Base-by-base conservation (phyloP, 805 yeast genomes). In the Naumovozyma dairenensis region DNA sequence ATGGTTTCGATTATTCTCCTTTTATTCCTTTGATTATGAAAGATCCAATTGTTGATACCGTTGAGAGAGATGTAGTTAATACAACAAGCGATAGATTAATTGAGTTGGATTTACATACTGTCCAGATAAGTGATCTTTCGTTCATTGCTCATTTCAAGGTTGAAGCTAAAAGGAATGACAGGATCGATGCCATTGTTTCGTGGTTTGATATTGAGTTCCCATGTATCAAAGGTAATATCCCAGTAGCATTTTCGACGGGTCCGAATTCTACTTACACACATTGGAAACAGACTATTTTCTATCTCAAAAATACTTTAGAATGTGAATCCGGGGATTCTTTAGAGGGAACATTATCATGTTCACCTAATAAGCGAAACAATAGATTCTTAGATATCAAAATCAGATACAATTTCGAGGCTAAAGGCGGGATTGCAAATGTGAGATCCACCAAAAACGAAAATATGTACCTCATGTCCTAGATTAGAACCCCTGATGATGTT, bases 241-340 rank as follows among this genome's bases (percentile, higher is more conserved):
- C 65, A 15, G 80, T 86, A 37, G 63, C 63, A 19, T 85, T 87
- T 56, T 77, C 87, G 16, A 89, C 97, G 8, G 96, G 96, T 13
- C 96, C 97, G 25, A 85, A 80, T 62, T 77, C 83, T 31, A 73
- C 75, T 45, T 85, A 85, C 67, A 89, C 96, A 10, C 97, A 87
- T 65, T 87, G 97, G 97, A 89, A 89, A 60, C 96, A 89, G 64
- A 80, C 95, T 13, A 89, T 89, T 2, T 85, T 89, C 62, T 89
- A 89, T 60, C 68, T 87, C 53, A 75, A 72, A 47, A 80, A 83
- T 48, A 89, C 81, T 14, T 60, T 86, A 43, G 80, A 75, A 48
- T 60, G 80, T 38, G 75, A 77, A 50, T 65, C 68, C 48, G 94
- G 86, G 34, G 97, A 87, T 49, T 53, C 53, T 26, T 66, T 89